phyloP scores from a whole-genome alignment of 2,329 filamentous ascomycete genomes.

The Elsinoe perseae region DNA sequence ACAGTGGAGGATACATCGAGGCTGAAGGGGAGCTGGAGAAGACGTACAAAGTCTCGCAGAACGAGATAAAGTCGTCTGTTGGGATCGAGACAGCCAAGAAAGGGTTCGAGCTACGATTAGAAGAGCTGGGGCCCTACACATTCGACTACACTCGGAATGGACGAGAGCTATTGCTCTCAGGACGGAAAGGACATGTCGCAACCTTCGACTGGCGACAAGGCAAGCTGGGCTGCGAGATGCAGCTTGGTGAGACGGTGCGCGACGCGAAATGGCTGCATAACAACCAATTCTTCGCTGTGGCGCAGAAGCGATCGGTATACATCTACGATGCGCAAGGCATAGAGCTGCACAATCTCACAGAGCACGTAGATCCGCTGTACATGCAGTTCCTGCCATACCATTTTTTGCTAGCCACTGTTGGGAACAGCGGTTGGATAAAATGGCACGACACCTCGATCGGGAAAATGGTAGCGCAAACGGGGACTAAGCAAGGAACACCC shows the following conservation, averaged over 20 bases:
- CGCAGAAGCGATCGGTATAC: conserved; percentile 93
- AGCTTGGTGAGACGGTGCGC: conserved; percentile 81
- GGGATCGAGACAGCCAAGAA: conserved; percentile 83
- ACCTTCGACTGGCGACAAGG: conserved; percentile 95
- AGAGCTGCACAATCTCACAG: conserved; percentile 83
- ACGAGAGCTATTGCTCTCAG: conserved; percentile 73
- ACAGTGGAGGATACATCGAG: conserved; percentile 77
- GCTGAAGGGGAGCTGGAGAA: conserved; percentile 79
- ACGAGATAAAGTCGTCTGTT: conserved; percentile 69
- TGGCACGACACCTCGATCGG: conserved; percentile 96
- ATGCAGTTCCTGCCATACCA: conserved; percentile 97
- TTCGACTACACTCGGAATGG: conserved; percentile 89
- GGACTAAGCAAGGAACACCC: conserved; percentile 76
- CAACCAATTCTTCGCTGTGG: conserved; percentile 87
- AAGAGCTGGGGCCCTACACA: conserved; percentile 75
- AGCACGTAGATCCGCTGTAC: conserved; percentile 82
- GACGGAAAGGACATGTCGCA: conserved; percentile 88
- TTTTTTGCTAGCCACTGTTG: conserved; percentile 81
- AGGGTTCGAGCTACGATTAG: conserved; percentile 79
- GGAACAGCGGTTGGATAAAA: conserved; percentile 74
- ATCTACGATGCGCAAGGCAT: conserved; percentile 91
- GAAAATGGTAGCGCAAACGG: conserved; percentile 74
- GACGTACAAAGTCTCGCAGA: conserved; percentile 87
- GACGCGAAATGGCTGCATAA: conserved; percentile 92
- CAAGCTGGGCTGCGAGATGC: conserved; percentile 82